Conservation (phyloP, 2,329 filamentous ascomycete genomes). For the Cladosporium halotolerans region DNA sequence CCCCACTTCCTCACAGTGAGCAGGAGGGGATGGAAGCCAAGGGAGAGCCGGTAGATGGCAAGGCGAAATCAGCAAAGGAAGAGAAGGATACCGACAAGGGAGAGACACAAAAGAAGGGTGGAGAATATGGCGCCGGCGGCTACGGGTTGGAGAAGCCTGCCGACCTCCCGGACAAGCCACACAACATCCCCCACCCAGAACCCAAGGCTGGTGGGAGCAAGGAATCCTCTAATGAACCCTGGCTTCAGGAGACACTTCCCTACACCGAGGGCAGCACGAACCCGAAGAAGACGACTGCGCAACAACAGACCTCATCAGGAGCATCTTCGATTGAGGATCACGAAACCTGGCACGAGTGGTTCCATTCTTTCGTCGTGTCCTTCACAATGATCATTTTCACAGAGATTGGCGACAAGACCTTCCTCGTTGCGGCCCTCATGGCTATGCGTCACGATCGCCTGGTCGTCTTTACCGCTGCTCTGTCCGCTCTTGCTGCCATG, state of each 20-base stretch:
- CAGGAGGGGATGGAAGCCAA: conserved; percentile 55
- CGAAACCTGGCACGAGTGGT: conserved; percentile 30
- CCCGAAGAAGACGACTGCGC: conserved; percentile 26
- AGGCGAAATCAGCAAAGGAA: conserved; percentile 23
- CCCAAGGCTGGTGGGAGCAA: conserved; percentile 37
- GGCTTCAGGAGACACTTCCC: conserved; percentile 34
- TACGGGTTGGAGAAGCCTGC: conserved; percentile 36
- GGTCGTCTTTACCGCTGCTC: conserved; percentile 92
- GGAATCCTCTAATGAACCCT: conserved; percentile 12
- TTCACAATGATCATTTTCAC: conserved; percentile 97
- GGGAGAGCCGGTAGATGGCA: conserved; percentile 27
- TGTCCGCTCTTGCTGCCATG: conserved; percentile 82
- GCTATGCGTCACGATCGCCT: conserved; percentile 96
- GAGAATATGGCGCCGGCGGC: conserved; percentile 21
- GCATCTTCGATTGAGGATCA: conserved; percentile 13
- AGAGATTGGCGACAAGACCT: conserved; percentile 97
- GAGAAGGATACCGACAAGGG: conserved; percentile 34
- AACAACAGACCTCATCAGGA: conserved; percentile 17
- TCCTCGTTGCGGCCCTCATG: conserved; percentile 94
- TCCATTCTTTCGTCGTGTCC: conserved; percentile 85
- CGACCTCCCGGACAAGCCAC: conserved; percentile 71
- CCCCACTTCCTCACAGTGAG: conserved; percentile 74
- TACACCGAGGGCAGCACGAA: conserved; percentile 30
- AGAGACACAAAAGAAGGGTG: conserved; percentile 34
- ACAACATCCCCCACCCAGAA: conserved; percentile 66